These are phyloP conservation scores for Oryza glumipatula DNA, from an alignment of 176 grass and related monocot species.

Conservation along the genomic window DNA sequence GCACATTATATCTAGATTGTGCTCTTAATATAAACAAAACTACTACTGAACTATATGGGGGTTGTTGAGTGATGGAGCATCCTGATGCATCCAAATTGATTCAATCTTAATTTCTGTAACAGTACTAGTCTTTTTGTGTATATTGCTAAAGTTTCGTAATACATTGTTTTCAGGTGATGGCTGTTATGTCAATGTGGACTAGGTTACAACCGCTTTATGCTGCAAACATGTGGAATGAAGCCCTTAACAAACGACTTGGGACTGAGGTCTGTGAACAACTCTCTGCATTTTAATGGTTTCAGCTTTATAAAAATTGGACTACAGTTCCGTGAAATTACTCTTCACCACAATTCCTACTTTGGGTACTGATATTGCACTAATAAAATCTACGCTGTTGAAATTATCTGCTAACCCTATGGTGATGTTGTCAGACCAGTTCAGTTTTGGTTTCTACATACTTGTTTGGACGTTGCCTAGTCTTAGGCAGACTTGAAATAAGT, in stretches of 20 bases:
- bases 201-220: constrained; percentile 93
- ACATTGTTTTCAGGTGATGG: constrained; percentile 81
- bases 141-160: constrained; percentile 5
- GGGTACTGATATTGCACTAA: background rate
- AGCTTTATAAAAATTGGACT: background rate
- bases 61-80: background rate
- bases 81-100: constrained; percentile 5
- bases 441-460: constrained; percentile 12
- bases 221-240: constrained; percentile 99
- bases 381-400: constrained; percentile 1
- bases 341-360: background rate
- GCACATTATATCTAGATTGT: background rate
- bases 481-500: constrained; percentile 1
- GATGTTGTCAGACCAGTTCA: background rate
- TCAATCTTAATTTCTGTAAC: constrained; percentile 1
- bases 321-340: background rate
- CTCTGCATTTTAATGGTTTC: background rate
- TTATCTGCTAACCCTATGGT: background rate
- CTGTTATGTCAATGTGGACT: constrained; percentile 98
- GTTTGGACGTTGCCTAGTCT: background rate
- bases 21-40: constrained; percentile 12
- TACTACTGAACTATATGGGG: background rate
- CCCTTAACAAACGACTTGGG: constrained; percentile 95
- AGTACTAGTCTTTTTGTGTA: background rate
- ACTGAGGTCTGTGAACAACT: constrained; percentile 69